These are phyloP conservation scores for Cryphonectria naterciae DNA, from an alignment of 2,329 filamentous ascomycete species.

Conservation along the genomic window DNA sequence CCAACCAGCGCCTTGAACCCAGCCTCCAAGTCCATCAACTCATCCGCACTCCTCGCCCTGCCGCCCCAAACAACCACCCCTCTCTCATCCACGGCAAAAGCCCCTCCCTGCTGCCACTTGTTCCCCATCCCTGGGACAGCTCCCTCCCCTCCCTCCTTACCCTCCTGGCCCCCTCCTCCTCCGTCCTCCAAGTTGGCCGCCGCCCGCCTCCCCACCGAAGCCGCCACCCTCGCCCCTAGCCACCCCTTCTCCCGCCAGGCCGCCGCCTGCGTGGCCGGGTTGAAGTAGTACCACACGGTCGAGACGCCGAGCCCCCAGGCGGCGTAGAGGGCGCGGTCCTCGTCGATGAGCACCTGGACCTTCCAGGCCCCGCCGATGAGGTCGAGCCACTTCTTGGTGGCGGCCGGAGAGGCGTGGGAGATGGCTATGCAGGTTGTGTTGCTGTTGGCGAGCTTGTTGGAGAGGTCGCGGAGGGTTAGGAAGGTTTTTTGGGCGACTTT, in stretches of 20 bases:
- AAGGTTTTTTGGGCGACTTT: slow-evolving; percentile 62
- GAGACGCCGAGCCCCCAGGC: slow-evolving; percentile 62
- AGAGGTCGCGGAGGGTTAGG: slow-evolving; percentile 57
- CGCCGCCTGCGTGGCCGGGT: slow-evolving; percentile 56
- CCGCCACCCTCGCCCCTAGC: slow-evolving; percentile 56
- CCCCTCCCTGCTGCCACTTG: slow-evolving; percentile 60
- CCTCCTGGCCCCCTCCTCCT: neutral
- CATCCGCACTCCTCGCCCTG: slow-evolving; percentile 52
- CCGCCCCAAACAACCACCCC: slow-evolving; percentile 56
- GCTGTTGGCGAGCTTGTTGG: slow-evolving; percentile 47
- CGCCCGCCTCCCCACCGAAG: slow-evolving; percentile 43
- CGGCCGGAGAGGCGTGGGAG: slow-evolving; percentile 60
- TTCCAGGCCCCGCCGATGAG: slow-evolving; percentile 61
- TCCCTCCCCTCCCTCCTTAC: slow-evolving; percentile 38
- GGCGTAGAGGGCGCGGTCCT: slow-evolving; percentile 60
- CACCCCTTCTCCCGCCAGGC: slow-evolving; percentile 60
- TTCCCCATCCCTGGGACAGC: slow-evolving; percentile 50
- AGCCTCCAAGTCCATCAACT: slow-evolving; percentile 58
- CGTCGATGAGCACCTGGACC: slow-evolving; percentile 59
- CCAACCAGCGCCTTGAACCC: slow-evolving; percentile 44
- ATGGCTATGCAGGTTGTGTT: slow-evolving; percentile 60
- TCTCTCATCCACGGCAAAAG: slow-evolving; percentile 55
- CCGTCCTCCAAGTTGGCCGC: slow-evolving; percentile 36
- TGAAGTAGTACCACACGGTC: slow-evolving; percentile 55
- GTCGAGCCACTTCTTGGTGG: slow-evolving; percentile 61